These are phyloP conservation scores for Neoconidiobolus thromboides DNA, from an alignment of 371 early-diverging fungal species.

Conservation along the genomic window DNA sequence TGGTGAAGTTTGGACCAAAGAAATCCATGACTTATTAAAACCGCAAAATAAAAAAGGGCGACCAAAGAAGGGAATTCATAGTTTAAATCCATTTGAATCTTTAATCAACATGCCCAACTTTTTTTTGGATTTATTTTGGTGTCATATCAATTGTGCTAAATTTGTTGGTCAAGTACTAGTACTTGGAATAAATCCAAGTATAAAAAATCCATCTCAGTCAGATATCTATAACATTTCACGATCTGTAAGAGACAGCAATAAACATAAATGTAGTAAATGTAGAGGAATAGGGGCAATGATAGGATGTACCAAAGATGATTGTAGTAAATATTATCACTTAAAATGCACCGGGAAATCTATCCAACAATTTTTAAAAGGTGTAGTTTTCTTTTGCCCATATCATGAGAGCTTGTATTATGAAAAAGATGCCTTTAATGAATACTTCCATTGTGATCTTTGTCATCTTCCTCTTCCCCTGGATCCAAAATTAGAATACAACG, in stretches of 20 bases:
- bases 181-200: not conserved
- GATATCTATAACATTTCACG: slow-evolving; percentile 62
- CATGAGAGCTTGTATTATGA: slow-evolving; percentile 41
- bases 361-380: slow-evolving; percentile 50
- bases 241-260: slow-evolving; percentile 54
- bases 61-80: no score
- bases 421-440: not conserved
- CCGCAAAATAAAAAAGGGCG: no score
- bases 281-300: slow-evolving; percentile 71
- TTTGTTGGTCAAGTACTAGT: slow-evolving; percentile 69
- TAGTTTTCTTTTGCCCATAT: slow-evolving; percentile 66
- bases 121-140: slow-evolving; percentile 37
- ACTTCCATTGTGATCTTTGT: not conserved
- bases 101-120: no score
- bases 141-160: slow-evolving; percentile 64
- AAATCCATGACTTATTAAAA: no score
- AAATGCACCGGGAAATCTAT: slow-evolving; percentile 55
- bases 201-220: slow-evolving; percentile 24
- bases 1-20: slow-evolving; percentile 11
- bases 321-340: slow-evolving; percentile 65
- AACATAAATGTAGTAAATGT: slow-evolving; percentile 39
- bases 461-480: no score
- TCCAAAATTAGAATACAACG: no score
- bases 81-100: no score
- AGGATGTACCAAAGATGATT: slow-evolving; percentile 73